Percentiles rank a stretch among this genome's conserved stretches.
phyloP scores from a whole-genome alignment of 2,329 filamentous ascomycete genomes.

The Talaromyces sp. region DNA sequence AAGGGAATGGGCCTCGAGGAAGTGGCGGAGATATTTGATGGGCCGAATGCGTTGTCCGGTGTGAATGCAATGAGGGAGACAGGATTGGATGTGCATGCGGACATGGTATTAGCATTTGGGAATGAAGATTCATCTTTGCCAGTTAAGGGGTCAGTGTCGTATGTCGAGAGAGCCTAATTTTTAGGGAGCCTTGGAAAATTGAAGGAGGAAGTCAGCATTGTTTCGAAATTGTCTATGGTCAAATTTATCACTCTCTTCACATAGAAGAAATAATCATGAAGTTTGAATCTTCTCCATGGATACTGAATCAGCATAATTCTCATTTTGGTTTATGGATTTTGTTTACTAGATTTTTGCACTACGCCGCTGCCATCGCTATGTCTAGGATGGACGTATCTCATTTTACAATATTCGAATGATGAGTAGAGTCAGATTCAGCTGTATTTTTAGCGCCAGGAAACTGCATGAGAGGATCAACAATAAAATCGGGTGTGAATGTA shows the following conservation, averaged over 20 bases:
- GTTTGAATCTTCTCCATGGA: background rate
- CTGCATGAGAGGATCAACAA: too few species aligned
- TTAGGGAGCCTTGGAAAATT: background rate
- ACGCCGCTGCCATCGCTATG: too few species aligned
- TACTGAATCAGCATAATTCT: background rate
- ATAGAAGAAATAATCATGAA: background rate
- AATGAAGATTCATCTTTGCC: background rate
- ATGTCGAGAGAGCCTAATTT: background rate
- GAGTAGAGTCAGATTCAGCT: too few species aligned
- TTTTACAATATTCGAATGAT: too few species aligned
- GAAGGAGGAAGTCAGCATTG: background rate
- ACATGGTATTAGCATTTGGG: background rate
- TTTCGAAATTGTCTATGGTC: background rate
- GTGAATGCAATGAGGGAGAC: slow-evolving; percentile 2
- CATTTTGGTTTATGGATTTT: too few species aligned
- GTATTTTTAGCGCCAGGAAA: too few species aligned
- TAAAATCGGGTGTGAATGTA: too few species aligned
- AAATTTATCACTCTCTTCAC: background rate
- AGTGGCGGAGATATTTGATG: slow-evolving; percentile 35
- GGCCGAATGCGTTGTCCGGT: slow-evolving; percentile 13
- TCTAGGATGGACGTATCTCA: too few species aligned
- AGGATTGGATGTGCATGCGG: background rate
- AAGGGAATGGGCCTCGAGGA: slow-evolving; percentile 52
- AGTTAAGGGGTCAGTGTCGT: background rate
- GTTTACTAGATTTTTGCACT: too few species aligned